These are phyloP conservation scores for Hibiscus mutabilis DNA, from an alignment of 345 rosid genomes.

Conservation along the genomic window DNA sequence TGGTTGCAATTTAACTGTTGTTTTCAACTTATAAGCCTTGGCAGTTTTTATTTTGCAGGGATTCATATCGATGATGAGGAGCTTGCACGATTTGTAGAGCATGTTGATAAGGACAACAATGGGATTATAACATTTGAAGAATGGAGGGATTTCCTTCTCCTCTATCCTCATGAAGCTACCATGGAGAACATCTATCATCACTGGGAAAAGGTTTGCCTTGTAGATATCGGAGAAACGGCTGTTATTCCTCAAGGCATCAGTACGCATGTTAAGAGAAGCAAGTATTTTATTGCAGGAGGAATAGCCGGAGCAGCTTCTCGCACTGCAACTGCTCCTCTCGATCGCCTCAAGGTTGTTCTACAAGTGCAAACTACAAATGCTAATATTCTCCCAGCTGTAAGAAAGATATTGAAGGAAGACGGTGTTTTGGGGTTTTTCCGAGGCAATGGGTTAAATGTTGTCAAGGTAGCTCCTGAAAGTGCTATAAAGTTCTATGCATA, in stretches of 20 bases:
- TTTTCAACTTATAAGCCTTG: slow-evolving; percentile 38
- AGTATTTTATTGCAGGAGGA: slow-evolving; percentile 84
- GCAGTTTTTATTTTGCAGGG: slow-evolving; percentile 48
- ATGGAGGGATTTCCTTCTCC: slow-evolving; percentile 97
- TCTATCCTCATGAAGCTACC: slow-evolving; percentile 95
- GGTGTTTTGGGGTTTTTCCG: slow-evolving; percentile 76
- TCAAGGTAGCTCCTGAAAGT: slow-evolving; percentile 97
- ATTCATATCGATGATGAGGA: slow-evolving; percentile 86
- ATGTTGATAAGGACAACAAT: slow-evolving; percentile 93
- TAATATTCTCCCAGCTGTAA: slow-evolving; percentile 53
- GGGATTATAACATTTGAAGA: slow-evolving; percentile 97
- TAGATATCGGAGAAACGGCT: slow-evolving; percentile 91
- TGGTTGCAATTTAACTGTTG: not conserved
- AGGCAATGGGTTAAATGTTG: slow-evolving; percentile 85
- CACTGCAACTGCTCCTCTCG: slow-evolving; percentile 94
- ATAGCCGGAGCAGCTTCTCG: slow-evolving; percentile 95
- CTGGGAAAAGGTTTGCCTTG: slow-evolving; percentile 89
- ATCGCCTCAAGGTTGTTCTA: slow-evolving; percentile 80
- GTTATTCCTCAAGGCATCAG: slow-evolving; percentile 95
- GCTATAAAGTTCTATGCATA: slow-evolving; percentile 85
- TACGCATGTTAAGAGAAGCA: slow-evolving; percentile 70
- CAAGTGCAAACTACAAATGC: slow-evolving; percentile 76
- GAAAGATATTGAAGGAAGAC: slow-evolving; percentile 66
- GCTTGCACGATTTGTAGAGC: slow-evolving; percentile 84
- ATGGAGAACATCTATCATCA: slow-evolving; percentile 88